Percentiles rank a stretch among this genome's conserved stretches.
phyloP scores from a whole-genome alignment of 1,139 yeast genomes.

The Lodderomyces parapsilosis region DNA sequence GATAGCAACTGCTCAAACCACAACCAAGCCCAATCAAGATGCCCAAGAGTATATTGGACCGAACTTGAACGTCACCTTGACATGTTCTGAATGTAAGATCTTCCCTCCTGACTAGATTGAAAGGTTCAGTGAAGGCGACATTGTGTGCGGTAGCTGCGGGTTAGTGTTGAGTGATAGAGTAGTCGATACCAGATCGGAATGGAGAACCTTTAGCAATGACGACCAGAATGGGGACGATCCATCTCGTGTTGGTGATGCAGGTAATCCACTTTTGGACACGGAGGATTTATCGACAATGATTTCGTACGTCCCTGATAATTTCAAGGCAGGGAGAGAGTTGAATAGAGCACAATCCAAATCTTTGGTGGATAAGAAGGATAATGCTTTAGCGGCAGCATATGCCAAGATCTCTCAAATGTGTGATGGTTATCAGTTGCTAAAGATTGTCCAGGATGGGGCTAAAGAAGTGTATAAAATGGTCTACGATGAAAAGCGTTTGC shows the following conservation, averaged over 20 bases:
- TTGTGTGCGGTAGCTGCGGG: conserved; percentile 96
- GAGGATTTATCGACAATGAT: conserved; percentile 92
- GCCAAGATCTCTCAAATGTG: conserved; percentile 93
- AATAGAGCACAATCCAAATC: conserved; percentile 87
- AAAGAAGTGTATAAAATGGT: conserved; percentile 94
- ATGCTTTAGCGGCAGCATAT: conserved; percentile 85
- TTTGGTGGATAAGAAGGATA: conserved; percentile 82
- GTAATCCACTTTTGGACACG: conserved; percentile 90
- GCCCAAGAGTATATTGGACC: conserved; percentile 49
- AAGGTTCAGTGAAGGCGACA: conserved; percentile 95
- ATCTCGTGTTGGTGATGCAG: conserved; percentile 98
- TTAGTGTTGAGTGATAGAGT: conserved; percentile 88
- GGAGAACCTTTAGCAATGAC: conserved; percentile 97
- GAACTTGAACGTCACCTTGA: conserved; percentile 81
- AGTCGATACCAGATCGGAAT: conserved; percentile 94
- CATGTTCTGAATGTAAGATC: conserved; percentile 95
- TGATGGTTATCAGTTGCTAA: conserved; percentile 93
- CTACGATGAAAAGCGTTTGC: conserved; percentile 79
- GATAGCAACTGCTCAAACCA: conserved; percentile 8
- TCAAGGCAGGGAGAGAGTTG: conserved; percentile 78
- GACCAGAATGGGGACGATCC: conserved; percentile 99
- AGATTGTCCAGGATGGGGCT: conserved; percentile 95
- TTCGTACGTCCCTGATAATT: conserved; percentile 77
- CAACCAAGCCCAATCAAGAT: conserved; percentile 8
- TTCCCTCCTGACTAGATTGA: conserved; percentile 95